A percentile compares a stretch with the other conserved stretches of the same genome.
Conservation (phyloP, 768 basidiomycete species). For the Russula virescens region DNA sequence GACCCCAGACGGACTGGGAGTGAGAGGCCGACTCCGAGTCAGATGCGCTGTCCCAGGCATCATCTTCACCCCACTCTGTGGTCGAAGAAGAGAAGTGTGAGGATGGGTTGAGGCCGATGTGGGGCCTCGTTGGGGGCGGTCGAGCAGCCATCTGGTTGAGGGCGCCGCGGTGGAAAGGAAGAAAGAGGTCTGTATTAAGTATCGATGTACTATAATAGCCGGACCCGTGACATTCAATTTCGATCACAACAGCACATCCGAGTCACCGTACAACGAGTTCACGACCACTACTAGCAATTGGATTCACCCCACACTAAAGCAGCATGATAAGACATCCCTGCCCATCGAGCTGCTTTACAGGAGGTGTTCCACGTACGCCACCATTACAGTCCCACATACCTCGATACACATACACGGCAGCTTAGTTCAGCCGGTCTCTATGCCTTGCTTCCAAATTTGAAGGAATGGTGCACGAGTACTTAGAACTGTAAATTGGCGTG, state of each 20-base stretch:
- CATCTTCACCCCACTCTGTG: constrained; percentile 32
- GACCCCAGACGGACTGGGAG: constrained; percentile 16
- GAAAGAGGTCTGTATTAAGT: neutral
- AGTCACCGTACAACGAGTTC: no score
- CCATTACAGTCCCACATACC: no score
- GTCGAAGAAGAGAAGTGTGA: constrained; percentile 23
- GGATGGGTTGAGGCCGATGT: constrained; percentile 25
- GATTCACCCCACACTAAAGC: constrained; percentile 10
- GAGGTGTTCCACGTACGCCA: neutral
- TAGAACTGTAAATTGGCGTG: constrained; percentile 3
- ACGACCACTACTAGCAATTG: no score
- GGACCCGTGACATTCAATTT: neutral
- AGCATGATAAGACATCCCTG: constrained; percentile 6
- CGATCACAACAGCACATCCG: no score
- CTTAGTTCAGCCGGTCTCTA: neutral
- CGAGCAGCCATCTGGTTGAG: constrained; percentile 22
- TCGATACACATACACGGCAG: neutral
- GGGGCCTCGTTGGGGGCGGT: constrained; percentile 27
- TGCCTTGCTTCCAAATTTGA: no score
- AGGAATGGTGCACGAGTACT: neutral
- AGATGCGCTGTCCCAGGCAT: constrained; percentile 34
- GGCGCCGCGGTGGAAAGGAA: neutral
- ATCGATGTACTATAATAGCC: neutral
- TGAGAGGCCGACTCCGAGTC: constrained; percentile 27
- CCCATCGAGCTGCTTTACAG: constrained; percentile 5